A percentile compares a stretch with the other conserved stretches of the same genome.
These are phyloP conservation scores for Chrysanthemum lavandulifolium DNA, from an alignment of 129 eudicot genomes.

Conservation along the genomic window DNA sequence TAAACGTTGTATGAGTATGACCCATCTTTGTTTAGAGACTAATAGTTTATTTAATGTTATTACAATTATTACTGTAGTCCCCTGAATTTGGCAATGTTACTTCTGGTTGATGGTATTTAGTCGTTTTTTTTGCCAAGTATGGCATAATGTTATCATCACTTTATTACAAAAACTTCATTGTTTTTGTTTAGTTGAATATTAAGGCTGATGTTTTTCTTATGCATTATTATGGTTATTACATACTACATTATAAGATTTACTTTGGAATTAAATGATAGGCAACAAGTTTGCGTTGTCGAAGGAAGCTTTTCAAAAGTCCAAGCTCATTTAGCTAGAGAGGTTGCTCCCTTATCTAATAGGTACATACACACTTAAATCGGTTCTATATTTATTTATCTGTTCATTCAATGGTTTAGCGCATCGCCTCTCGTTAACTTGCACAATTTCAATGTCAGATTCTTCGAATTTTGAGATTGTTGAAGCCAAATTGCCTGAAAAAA, in stretches of 20 bases:
- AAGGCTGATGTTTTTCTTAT: background rate
- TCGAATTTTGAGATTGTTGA: constrained; percentile 41
- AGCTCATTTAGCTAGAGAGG: constrained; percentile 62
- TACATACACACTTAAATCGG: constrained; percentile 21
- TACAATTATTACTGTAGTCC: background rate
- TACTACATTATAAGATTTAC: too few relatives aligned
- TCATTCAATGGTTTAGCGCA: background rate
- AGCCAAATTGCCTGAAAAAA: constrained; percentile 12
- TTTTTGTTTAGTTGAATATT: background rate
- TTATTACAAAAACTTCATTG: background rate
- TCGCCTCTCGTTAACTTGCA: background rate
- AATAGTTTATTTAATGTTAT: background rate
- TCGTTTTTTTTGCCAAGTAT: background rate
- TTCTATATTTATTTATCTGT: background rate
- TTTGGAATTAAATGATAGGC: constrained; percentile 30
- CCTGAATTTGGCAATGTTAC: background rate
- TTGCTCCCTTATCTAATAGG: constrained; percentile 55
- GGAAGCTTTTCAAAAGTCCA: constrained; percentile 57
- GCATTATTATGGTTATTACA: too few relatives aligned
- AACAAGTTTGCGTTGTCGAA: constrained; percentile 24
- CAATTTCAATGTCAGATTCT: constrained; percentile 26
- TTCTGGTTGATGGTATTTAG: constrained; percentile 3
- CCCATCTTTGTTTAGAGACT: background rate
- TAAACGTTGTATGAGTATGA: too few relatives aligned
- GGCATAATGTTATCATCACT: background rate